Conservation (phyloP, 495 filamentous ascomycete genomes). For the Lasiosphaeria ovina region DNA sequence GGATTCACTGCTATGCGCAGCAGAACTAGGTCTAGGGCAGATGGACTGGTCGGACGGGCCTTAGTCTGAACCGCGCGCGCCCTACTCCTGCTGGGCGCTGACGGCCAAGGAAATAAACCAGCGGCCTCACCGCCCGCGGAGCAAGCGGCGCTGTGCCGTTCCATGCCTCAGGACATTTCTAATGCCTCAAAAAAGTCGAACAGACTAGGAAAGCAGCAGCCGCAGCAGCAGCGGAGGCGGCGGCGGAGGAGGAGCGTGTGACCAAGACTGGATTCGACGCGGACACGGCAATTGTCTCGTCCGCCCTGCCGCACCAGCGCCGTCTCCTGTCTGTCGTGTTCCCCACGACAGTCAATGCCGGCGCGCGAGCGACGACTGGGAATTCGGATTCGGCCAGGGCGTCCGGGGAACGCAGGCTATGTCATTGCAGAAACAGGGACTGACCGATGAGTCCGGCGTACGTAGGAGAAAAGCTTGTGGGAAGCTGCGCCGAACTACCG, state of each 20-base stretch:
- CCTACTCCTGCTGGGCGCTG: conserved; percentile 2
- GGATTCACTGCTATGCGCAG: background rate
- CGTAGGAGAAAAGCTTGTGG: conserved; percentile 24
- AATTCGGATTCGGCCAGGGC: background rate
- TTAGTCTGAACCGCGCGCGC: conserved; percentile 3
- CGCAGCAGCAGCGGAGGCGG: background rate
- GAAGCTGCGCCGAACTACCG: conserved; percentile 49
- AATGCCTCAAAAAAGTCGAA: background rate
- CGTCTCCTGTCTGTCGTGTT: conserved; percentile 13
- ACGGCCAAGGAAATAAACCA: conserved; percentile 11
- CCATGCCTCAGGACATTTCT: background rate
- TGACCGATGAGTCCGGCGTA: no score
- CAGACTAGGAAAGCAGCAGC: background rate
- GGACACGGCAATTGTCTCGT: conserved; percentile 30
- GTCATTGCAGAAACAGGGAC: conserved; percentile 15
- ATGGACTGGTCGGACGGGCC: background rate
- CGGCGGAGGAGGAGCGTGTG: background rate
- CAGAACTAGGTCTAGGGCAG: no score
- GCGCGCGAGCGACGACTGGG: conserved; percentile 1
- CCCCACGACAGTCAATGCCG: conserved; percentile 29
- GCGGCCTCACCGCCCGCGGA: conserved; percentile 6
- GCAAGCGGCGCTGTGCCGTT: conserved; percentile 19
- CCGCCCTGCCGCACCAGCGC: conserved; percentile 20
- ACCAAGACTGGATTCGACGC: conserved; percentile 1
- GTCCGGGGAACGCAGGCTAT: conserved; percentile 21